phyloP scores from a whole-genome alignment of 148 eudicot genomes.

The Polygonum aviculare region DNA sequence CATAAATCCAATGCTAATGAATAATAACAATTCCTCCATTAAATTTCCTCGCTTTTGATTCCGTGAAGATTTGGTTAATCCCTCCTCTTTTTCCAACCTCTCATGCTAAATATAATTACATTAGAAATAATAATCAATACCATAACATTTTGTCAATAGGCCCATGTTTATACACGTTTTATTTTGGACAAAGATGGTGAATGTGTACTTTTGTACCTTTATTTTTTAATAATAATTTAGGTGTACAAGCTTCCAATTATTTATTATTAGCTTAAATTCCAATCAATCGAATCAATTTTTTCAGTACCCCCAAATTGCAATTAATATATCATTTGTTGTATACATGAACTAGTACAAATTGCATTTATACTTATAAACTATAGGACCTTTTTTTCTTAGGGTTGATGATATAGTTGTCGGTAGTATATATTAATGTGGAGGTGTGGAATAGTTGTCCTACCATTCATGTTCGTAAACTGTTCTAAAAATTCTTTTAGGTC shows the following conservation, averaged over 20 bases:
- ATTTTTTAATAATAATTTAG: not conserved
- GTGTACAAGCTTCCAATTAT: too few species aligned
- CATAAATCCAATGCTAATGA: not conserved
- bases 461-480: too few species aligned
- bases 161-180: conserved; percentile 5
- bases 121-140: not conserved
- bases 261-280: too few species aligned
- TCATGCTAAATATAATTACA: not conserved
- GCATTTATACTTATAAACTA: too few species aligned
- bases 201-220: not conserved
- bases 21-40: not conserved
- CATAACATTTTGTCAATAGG: not conserved
- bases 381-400: too few species aligned
- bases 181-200: not conserved
- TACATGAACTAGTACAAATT: too few species aligned
- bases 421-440: not conserved
- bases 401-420: too few species aligned
- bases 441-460: not conserved
- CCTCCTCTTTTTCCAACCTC: not conserved
- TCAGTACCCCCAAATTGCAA: too few species aligned
- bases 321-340: too few species aligned
- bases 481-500: too few species aligned
- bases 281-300: too few species aligned
- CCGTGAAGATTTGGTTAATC: conserved; percentile 6
- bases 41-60: not conserved